Conservation (phyloP, 1,139 yeast species). For the Kluyveromyces marxianus region DNA sequence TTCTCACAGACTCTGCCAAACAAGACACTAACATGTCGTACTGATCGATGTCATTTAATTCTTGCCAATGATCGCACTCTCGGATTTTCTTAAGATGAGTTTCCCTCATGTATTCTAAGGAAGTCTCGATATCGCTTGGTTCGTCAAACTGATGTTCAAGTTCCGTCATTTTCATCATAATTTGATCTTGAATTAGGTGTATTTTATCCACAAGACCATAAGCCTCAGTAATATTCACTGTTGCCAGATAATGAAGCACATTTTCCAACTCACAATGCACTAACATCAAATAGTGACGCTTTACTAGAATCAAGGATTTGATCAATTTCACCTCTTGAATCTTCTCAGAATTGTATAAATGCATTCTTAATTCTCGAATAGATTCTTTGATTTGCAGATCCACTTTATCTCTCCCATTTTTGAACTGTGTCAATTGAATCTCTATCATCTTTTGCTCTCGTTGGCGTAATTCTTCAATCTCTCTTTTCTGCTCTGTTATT, state of each 20-base stretch:
- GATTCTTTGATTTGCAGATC: slow-evolving; percentile 36
- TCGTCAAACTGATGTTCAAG: slow-evolving; percentile 46
- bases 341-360: slow-evolving; percentile 39
- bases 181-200: slow-evolving; percentile 16
- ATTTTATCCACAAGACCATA: slow-evolving; percentile 1
- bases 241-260: slow-evolving; percentile 20
- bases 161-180: slow-evolving; percentile 38
- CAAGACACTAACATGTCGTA: slow-evolving; percentile 38
- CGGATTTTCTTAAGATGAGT: slow-evolving; percentile 38
- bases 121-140: slow-evolving; percentile 43
- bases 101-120: slow-evolving; percentile 37
- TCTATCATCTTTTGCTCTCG: slow-evolving; percentile 44
- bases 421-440: slow-evolving; percentile 31
- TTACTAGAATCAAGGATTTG: slow-evolving; percentile 41
- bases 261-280: slow-evolving; percentile 36
- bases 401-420: slow-evolving; percentile 32
- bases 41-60: slow-evolving; percentile 33
- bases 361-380: slow-evolving; percentile 35
- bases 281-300: slow-evolving; percentile 45
- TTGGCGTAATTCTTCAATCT: slow-evolving; percentile 59
- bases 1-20: slow-evolving; percentile 42
- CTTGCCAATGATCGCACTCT: slow-evolving; percentile 52
- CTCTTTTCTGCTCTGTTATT: slow-evolving; percentile 75
- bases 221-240: slow-evolving; percentile 10
- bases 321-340: slow-evolving; percentile 41